Evolutionary conservation across 2,329 filamentous ascomycete species (phyloP).

Genomic region (Talaromyces sp.): DNA sequence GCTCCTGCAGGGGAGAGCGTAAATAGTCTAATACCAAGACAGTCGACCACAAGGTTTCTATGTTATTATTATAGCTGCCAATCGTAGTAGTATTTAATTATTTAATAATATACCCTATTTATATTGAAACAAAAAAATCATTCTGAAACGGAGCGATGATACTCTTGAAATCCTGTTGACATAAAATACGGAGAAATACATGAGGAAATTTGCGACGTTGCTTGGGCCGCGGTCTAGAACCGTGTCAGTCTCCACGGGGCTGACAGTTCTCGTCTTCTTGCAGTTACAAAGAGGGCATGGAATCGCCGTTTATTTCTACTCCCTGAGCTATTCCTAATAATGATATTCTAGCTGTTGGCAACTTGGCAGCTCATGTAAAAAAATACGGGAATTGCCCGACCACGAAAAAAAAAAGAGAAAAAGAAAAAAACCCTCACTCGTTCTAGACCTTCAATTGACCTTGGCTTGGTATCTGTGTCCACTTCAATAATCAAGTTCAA

Average conservation of each 20-base stretch:
- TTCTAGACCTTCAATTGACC: not conserved
- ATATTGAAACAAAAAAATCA: not conserved
- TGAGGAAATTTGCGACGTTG: not conserved
- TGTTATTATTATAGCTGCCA: not conserved
- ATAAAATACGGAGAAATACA: not conserved
- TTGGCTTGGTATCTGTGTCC: no score
- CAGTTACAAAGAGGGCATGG: not conserved
- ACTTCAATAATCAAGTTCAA: no score
- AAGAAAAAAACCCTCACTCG: not conserved
- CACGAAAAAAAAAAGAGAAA: not conserved
- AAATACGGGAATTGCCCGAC: not conserved
- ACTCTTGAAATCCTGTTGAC: not conserved
- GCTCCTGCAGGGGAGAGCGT: not conserved
- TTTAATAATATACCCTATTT: not conserved
- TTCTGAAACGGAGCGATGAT: not conserved
- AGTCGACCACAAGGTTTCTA: not conserved
- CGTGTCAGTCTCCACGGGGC: not conserved
- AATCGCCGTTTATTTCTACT: not conserved
- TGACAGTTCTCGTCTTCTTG: not conserved
- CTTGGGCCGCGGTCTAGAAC: not conserved
- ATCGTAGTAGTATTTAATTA: not conserved
- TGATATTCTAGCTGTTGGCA: no score
- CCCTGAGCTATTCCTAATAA: not conserved
- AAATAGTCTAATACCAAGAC: not conserved
- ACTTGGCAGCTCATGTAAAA: not conserved